A percentile compares a stretch with the other conserved stretches of the same genome.
These are phyloP conservation scores for Dendrobium huoshanense DNA, from an alignment of 106 monocot genomes.

Conservation along the genomic window DNA sequence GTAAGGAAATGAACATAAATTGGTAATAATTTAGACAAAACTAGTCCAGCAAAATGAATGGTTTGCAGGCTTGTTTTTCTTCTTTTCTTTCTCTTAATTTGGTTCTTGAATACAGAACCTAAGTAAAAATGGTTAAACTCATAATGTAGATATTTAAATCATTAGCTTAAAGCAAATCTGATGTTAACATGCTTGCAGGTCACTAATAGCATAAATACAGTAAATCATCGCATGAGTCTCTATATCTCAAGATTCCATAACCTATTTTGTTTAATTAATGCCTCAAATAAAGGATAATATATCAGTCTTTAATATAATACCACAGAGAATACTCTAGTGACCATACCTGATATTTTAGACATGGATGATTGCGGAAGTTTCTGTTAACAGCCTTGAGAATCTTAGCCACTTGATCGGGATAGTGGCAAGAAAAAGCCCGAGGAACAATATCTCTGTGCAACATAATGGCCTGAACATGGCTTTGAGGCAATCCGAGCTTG, in stretches of 20 bases:
- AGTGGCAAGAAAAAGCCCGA: slow-evolving; percentile 84
- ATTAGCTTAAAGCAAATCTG: neutral
- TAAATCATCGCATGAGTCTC: no score
- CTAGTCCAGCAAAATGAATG: neutral
- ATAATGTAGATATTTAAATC: neutral
- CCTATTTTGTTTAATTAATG: neutral
- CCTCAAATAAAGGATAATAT: neutral
- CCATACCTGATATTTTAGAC: slow-evolving; percentile 69
- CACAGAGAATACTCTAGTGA: neutral
- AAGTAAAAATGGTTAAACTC: neutral
- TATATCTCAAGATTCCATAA: neutral
- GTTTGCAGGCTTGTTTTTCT: neutral
- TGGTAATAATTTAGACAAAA: neutral
- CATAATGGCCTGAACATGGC: slow-evolving; percentile 61
- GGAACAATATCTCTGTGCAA: slow-evolving; percentile 92
- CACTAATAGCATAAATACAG: neutral
- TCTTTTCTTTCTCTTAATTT: neutral
- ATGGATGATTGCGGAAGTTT: slow-evolving; percentile 76
- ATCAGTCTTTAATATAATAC: neutral
- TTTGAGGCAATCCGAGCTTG: slow-evolving; percentile 50
- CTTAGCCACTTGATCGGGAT: slow-evolving; percentile 57
- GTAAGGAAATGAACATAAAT: neutral
- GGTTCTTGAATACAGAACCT: neutral
- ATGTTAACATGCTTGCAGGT: neutral
- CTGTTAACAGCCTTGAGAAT: slow-evolving; percentile 80